Evolutionary conservation across 2,329 filamentous ascomycete species (phyloP).

Genomic region (Blastomyces silverae): DNA sequence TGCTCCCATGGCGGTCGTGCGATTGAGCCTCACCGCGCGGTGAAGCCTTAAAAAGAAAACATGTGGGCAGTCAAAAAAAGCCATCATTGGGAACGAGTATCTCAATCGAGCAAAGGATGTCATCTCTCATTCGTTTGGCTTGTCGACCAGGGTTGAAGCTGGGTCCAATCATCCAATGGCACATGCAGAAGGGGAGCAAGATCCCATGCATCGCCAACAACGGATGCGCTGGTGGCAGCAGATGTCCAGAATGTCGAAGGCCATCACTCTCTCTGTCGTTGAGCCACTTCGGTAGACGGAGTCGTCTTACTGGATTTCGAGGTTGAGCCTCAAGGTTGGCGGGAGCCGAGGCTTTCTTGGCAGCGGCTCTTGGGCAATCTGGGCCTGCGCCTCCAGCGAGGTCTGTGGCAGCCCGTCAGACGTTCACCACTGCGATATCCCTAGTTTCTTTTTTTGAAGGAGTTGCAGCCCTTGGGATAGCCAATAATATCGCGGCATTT

Average conservation of each 20-base stretch:
- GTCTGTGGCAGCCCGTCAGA: not conserved
- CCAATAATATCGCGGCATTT: not conserved
- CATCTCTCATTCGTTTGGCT: constrained; percentile 7
- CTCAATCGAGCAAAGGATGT: not conserved
- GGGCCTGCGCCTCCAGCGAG: constrained; percentile 4
- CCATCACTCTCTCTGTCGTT: not conserved
- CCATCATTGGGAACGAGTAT: not conserved
- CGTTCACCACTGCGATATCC: not conserved
- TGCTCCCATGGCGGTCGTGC: not conserved
- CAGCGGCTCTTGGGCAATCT: not conserved
- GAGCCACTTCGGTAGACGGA: constrained; percentile 11
- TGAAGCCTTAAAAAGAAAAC: not conserved
- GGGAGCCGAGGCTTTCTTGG: not conserved
- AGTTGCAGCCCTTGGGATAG: not conserved
- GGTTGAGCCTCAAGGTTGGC: not conserved
- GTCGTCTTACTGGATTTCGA: not conserved
- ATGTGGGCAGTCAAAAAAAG: not conserved
- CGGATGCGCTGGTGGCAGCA: not conserved
- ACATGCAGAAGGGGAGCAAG: not conserved
- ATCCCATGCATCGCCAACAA: too few relatives aligned
- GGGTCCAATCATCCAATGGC: not conserved
- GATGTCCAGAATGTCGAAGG: not conserved
- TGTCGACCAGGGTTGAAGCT: not conserved
- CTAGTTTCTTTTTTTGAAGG: not conserved
- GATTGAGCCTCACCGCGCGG: not conserved